Conservation (phyloP, 176 grass and related monocot genomes). For the Hsuehochloa calcarea region DNA sequence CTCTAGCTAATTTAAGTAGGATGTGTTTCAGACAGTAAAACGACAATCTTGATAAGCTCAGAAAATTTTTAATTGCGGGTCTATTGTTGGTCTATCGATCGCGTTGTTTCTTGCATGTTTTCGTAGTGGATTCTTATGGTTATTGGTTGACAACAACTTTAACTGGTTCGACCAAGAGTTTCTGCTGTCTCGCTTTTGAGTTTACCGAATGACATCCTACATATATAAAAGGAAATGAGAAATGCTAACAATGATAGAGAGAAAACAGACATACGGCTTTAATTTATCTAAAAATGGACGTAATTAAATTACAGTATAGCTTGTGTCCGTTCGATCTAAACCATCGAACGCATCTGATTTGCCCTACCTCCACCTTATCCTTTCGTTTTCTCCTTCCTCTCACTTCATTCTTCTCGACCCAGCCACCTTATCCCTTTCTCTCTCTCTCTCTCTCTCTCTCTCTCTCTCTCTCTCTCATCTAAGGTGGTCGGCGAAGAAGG, state of each 20-base stretch:
- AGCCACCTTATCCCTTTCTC: too few species aligned
- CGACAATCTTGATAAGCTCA: constrained; percentile 46
- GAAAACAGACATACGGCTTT: too few species aligned
- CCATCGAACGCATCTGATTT: too few species aligned
- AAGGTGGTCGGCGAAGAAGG: too few species aligned
- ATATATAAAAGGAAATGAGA: neutral
- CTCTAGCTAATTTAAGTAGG: constrained; percentile 1
- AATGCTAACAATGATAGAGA: neutral
- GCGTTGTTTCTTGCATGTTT: constrained; percentile 8
- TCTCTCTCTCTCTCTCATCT: too few species aligned
- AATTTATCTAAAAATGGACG: too few species aligned
- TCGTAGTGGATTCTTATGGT: neutral
- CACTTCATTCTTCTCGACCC: too few species aligned
- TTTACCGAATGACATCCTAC: neutral
- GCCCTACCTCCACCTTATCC: too few species aligned
- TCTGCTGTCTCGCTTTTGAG: neutral
- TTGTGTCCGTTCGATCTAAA: too few species aligned
- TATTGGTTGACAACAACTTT: neutral
- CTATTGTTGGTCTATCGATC: neutral
- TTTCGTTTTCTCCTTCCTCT: too few species aligned
- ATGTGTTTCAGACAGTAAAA: constrained; percentile 44
- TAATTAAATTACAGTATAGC: too few species aligned
- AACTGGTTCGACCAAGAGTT: neutral
- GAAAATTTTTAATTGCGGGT: neutral
- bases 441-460: too few species aligned